These are phyloP conservation scores for Marsdenia floribunda DNA, from an alignment of 257 asterid species.

Conservation along the genomic window DNA sequence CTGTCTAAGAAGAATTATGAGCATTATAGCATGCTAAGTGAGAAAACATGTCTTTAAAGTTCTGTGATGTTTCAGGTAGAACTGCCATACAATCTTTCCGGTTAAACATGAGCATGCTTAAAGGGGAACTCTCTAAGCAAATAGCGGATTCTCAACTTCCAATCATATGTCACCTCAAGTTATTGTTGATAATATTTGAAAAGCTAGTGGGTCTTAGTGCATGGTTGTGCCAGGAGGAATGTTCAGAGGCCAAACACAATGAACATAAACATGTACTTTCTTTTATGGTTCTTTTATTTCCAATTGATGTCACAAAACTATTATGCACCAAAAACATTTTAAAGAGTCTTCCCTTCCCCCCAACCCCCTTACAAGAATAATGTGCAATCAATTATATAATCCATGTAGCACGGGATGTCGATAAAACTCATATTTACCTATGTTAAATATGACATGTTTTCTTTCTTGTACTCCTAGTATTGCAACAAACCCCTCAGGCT, in stretches of 20 bases:
- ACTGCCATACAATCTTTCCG: not conserved
- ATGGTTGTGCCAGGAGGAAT: not conserved
- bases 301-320: not conserved
- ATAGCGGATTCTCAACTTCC: not conserved
- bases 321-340: not conserved
- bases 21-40: not conserved
- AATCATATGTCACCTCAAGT: not conserved
- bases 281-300: not conserved
- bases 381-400: not conserved
- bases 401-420: not conserved
- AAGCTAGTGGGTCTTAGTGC: not conserved
- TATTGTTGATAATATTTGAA: not conserved
- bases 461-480: slow-evolving; percentile 57
- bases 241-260: not conserved
- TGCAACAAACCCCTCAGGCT: slow-evolving; percentile 79
- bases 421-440: slow-evolving; percentile 37
- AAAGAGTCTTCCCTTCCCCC: not conserved
- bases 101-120: not conserved
- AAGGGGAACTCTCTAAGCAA: not conserved
- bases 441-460: slow-evolving; percentile 47
- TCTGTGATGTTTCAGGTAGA: no score
- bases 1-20: not conserved
- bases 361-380: not conserved
- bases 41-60: no score
- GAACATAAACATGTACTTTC: not conserved